These are phyloP conservation scores for Lophiostoma macrostomum DNA, from an alignment of 495 filamentous ascomycete species.

Conservation along the genomic window DNA sequence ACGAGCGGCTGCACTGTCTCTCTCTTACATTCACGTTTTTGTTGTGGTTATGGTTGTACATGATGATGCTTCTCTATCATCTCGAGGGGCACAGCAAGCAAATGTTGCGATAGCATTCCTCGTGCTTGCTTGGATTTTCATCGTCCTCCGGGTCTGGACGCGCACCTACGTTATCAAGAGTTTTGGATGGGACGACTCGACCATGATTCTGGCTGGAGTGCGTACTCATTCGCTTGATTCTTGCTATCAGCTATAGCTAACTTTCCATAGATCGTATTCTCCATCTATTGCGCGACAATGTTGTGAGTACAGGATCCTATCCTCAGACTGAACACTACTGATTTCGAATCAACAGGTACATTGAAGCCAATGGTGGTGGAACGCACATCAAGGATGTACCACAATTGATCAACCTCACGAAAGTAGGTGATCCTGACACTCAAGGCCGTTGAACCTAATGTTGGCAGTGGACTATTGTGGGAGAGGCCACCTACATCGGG, in stretches of 20 bases:
- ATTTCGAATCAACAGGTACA: no score
- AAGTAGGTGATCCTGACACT: constrained; percentile 1
- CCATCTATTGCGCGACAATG: constrained; percentile 21
- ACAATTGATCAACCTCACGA: constrained; percentile 13
- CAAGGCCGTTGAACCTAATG: background rate
- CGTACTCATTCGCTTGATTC: no score
- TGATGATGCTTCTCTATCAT: background rate
- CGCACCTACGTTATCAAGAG: constrained; percentile 31
- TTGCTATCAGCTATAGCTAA: constrained; percentile 9
- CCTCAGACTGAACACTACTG: no score
- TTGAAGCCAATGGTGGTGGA: constrained; percentile 25
- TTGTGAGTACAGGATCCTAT: no score
- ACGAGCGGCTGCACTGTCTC: no score
- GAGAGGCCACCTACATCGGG: constrained; percentile 30
- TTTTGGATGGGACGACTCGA: constrained; percentile 39
- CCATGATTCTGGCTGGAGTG: constrained; percentile 35
- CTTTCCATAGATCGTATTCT: constrained; percentile 21
- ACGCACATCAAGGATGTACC: constrained; percentile 23
- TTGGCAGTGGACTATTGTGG: constrained; percentile 31
- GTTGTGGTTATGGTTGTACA: constrained; percentile 8
- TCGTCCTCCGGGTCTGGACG: constrained; percentile 35
- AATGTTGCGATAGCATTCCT: constrained; percentile 33
- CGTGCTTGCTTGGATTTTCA: constrained; percentile 32
- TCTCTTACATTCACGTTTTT: background rate
- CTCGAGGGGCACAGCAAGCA: constrained; percentile 12